phyloP scores from a whole-genome alignment of 176 grass and related monocot species.

The Carex parvula region DNA sequence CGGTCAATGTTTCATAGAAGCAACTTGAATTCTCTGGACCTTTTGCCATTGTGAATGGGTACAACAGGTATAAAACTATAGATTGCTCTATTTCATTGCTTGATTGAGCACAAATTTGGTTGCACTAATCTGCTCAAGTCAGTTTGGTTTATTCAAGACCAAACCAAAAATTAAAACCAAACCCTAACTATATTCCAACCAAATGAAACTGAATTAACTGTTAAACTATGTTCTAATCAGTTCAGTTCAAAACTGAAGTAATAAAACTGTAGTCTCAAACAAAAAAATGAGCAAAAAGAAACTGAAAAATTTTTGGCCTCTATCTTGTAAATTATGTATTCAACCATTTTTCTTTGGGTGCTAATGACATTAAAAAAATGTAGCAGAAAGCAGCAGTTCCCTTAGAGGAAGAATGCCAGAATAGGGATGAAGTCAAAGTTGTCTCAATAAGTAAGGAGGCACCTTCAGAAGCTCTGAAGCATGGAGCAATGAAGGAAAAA shows the following conservation, averaged over 20 bases:
- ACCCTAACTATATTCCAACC: background rate
- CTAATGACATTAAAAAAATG: background rate
- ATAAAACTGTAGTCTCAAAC: background rate
- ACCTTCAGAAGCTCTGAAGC: background rate
- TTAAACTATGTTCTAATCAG: background rate
- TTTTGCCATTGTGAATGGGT: background rate
- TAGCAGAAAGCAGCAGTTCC: constrained; percentile 40
- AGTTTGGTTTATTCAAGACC: background rate
- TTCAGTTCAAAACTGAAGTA: background rate
- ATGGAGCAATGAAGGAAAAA: background rate
- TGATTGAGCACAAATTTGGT: background rate
- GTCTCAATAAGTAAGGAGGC: constrained; percentile 31
- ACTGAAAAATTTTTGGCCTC: background rate
- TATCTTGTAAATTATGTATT: background rate
- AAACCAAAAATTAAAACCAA: background rate
- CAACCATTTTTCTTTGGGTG: background rate
- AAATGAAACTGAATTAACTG: background rate
- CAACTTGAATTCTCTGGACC: background rate
- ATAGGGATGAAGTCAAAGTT: constrained; percentile 31
- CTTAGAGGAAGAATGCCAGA: constrained; percentile 30
- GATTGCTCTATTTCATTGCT: background rate
- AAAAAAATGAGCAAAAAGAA: constrained; percentile 5
- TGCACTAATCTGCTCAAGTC: background rate
- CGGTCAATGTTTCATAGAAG: background rate
- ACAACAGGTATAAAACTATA: background rate